Evolutionary conservation across 306 rosid genomes (phyloP).

Genomic region (Pterocarpus santalinus): DNA sequence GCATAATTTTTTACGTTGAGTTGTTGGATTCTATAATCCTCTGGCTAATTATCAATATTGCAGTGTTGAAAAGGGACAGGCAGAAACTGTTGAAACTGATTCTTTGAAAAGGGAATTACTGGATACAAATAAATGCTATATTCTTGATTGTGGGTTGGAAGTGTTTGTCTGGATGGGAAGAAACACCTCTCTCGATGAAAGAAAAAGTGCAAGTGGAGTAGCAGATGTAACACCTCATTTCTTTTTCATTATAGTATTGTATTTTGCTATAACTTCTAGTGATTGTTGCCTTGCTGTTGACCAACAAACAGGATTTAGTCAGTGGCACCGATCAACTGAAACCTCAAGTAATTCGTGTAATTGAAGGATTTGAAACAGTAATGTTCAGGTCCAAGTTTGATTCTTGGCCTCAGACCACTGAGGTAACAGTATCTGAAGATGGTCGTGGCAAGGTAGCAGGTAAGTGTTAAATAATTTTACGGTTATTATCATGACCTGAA

Average conservation of each 20-base stretch:
- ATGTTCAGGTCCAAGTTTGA: constrained; percentile 83
- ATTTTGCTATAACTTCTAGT: constrained; percentile 37
- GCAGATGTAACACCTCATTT: constrained; percentile 72
- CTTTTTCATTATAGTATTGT: constrained; percentile 21
- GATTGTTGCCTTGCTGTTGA: constrained; percentile 36
- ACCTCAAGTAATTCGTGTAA: constrained; percentile 82
- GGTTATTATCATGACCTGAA: constrained; percentile 20
- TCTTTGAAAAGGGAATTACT: constrained; percentile 77
- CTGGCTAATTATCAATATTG: constrained; percentile 38
- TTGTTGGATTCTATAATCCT: constrained; percentile 13
- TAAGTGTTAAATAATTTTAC: constrained; percentile 52
- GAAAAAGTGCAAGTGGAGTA: constrained; percentile 82
- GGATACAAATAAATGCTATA: constrained; percentile 78
- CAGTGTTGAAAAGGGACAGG: constrained; percentile 78
- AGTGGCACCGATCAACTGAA: constrained; percentile 61
- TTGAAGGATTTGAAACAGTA: constrained; percentile 93
- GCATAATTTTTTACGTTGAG: constrained; percentile 31
- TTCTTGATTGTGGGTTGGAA: constrained; percentile 84
- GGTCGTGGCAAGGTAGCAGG: constrained; percentile 99
- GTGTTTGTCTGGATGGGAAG: constrained; percentile 96
- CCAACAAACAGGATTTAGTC: constrained; percentile 68
- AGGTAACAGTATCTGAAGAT: constrained; percentile 87
- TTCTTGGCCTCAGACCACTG: constrained; percentile 80
- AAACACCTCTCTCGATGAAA: constrained; percentile 83
- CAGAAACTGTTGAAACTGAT: constrained; percentile 68